Conservation (phyloP, 805 yeast species). For the Komagataella phaffii region DNA sequence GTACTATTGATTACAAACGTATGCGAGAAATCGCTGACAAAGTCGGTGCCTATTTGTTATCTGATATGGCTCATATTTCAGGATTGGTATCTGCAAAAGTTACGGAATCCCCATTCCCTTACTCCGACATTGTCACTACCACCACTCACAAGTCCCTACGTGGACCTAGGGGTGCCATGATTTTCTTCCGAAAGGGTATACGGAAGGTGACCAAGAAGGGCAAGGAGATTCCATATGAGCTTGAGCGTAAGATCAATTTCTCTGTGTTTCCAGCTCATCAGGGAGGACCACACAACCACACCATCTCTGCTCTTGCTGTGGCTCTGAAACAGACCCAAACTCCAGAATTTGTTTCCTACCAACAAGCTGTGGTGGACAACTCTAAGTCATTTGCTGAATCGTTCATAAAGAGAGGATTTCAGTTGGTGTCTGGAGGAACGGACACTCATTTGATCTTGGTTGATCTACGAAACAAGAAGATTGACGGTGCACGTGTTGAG, state of each 20-base stretch:
- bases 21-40: constrained; percentile 86
- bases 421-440: constrained; percentile 84
- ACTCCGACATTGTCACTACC: constrained; percentile 93
- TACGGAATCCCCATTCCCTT: constrained; percentile 82
- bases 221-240: constrained; percentile 71
- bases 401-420: constrained; percentile 50
- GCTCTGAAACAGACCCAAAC: constrained; percentile 86
- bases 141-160: constrained; percentile 96
- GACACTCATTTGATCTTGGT: constrained; percentile 88
- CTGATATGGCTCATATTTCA: constrained; percentile 97
- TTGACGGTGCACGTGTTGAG: constrained; percentile 96
- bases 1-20: constrained; percentile 80
- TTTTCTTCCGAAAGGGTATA: constrained; percentile 91
- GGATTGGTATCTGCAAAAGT: constrained; percentile 94
- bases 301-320: constrained; percentile 90
- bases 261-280: constrained; percentile 99
- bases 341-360: constrained; percentile 83
- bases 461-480: constrained; percentile 61
- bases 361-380: constrained; percentile 67
- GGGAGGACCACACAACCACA: constrained; percentile 99
- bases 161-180: constrained; percentile 99
- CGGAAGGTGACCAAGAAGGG: constrained; percentile 77
- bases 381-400: constrained; percentile 67
- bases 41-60: constrained; percentile 84
- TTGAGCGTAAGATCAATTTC: constrained; percentile 86